Conservation (phyloP, 768 basidiomycete genomes). For the Daedalea quercina region DNA sequence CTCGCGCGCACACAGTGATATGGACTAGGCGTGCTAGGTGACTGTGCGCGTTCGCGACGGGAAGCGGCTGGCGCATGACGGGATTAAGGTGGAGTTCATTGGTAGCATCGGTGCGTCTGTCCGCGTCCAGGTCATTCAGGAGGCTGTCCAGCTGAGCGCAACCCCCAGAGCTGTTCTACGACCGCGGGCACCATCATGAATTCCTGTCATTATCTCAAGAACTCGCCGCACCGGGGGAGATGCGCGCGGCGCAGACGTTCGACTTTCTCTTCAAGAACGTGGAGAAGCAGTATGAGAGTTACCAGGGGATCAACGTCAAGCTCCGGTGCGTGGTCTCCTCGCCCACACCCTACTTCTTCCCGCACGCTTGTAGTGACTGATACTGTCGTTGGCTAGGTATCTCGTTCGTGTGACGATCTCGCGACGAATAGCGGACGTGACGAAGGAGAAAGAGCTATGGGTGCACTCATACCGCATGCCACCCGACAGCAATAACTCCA, state of each 20-base stretch:
- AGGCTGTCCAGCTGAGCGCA: background rate
- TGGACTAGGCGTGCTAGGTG: constrained; percentile 40
- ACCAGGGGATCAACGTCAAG: constrained; percentile 98
- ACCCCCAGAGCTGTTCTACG: constrained; percentile 80
- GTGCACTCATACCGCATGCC: constrained; percentile 99
- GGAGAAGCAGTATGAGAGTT: constrained; percentile 98
- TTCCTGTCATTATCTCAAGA: constrained; percentile 95
- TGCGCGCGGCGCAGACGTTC: constrained; percentile 93
- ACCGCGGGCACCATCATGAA: constrained; percentile 96
- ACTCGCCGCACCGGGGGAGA: constrained; percentile 91
- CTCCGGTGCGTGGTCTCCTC: constrained; percentile 54
- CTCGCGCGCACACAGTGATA: background rate
- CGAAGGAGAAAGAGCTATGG: constrained; percentile 93
- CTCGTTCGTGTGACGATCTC: constrained; percentile 89
- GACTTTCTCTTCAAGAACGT: constrained; percentile 99
- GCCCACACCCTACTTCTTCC: background rate
- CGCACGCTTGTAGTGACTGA: too few relatives aligned
- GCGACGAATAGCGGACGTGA: constrained; percentile 86
- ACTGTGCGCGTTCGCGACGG: constrained; percentile 88
- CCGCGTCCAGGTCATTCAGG: background rate
- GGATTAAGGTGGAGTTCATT: constrained; percentile 96
- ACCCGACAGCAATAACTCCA: constrained; percentile 94
- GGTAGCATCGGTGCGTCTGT: constrained; percentile 90
- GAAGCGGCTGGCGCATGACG: constrained; percentile 91
- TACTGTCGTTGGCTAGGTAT: constrained; percentile 48